Conservation (phyloP, 805 yeast species). For the Ogataea dorogensis region DNA sequence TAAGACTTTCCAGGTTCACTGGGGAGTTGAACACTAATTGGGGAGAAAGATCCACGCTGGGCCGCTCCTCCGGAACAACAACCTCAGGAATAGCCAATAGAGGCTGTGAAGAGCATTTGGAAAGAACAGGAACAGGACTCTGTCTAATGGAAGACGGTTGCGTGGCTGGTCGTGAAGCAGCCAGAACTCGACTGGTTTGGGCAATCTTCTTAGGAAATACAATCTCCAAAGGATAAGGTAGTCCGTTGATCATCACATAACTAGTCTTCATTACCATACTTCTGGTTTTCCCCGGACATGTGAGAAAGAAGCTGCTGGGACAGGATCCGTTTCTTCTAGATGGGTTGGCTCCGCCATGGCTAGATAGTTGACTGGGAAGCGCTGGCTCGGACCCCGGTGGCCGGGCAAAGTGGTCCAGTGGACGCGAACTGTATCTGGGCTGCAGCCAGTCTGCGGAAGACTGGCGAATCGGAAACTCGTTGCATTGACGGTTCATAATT, state of each 20-base stretch:
- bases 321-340: too few relatives aligned
- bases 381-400: conserved; percentile 6
- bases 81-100: conserved; percentile 11
- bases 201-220: conserved; percentile 31
- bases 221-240: conserved; percentile 31
- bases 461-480: too few relatives aligned
- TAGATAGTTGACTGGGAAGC: background rate
- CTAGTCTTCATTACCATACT: conserved; percentile 10
- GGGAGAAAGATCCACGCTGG: conserved; percentile 3
- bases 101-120: conserved; percentile 8
- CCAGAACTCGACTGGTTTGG: conserved; percentile 2
- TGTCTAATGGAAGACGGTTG: conserved; percentile 3
- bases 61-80: background rate
- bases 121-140: background rate
- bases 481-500: too few relatives aligned
- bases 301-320: conserved; percentile 2
- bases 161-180: conserved; percentile 5
- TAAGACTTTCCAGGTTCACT: background rate
- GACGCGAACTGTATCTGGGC: conserved; percentile 1
- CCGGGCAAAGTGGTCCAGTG: background rate
- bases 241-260: conserved; percentile 26
- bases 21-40: conserved; percentile 8
- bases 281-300: conserved; percentile 8
- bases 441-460: conserved; percentile 4
- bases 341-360: too few relatives aligned